These are phyloP conservation scores for Ascochyta clinopodiicola DNA, from an alignment of 2,329 filamentous ascomycete species.

Conservation along the genomic window DNA sequence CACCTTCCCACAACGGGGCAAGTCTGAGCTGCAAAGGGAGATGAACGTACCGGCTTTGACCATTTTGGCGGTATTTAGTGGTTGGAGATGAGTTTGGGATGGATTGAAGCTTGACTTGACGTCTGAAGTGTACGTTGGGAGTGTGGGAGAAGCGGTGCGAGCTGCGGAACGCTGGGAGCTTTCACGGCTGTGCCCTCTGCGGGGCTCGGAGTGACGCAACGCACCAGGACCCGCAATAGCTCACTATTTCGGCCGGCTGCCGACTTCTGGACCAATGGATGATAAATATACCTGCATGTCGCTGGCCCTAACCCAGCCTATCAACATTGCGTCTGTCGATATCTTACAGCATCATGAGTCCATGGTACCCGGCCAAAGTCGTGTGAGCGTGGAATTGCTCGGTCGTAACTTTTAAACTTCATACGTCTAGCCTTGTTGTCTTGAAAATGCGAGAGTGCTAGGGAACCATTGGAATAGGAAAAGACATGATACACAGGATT, in stretches of 20 bases:
- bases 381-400: no score
- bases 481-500: no score
- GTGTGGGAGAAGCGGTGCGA: constrained; percentile 14
- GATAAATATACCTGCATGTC: constrained; percentile 32
- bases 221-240: constrained; percentile 26
- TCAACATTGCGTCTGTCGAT: constrained; percentile 1
- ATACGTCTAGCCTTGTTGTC: no score
- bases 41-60: constrained; percentile 88
- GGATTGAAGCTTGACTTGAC: constrained; percentile 23
- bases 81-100: constrained; percentile 25
- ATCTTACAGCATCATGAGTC: neutral
- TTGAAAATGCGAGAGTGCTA: no score
- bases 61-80: constrained; percentile 75
- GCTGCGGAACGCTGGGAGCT: constrained; percentile 22
- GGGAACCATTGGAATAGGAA: no score
- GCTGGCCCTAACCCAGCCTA: constrained; percentile 18
- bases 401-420: no score
- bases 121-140: constrained; percentile 18
- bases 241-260: constrained; percentile 17
- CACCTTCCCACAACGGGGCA: constrained; percentile 40
- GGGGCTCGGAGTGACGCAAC: constrained; percentile 46
- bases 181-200: constrained; percentile 33
- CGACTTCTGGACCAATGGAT: constrained; percentile 32
- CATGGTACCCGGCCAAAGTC: no score
- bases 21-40: constrained; percentile 20